Conservation (phyloP, 805 yeast species). For the Cyberlindnera mycetangii region DNA sequence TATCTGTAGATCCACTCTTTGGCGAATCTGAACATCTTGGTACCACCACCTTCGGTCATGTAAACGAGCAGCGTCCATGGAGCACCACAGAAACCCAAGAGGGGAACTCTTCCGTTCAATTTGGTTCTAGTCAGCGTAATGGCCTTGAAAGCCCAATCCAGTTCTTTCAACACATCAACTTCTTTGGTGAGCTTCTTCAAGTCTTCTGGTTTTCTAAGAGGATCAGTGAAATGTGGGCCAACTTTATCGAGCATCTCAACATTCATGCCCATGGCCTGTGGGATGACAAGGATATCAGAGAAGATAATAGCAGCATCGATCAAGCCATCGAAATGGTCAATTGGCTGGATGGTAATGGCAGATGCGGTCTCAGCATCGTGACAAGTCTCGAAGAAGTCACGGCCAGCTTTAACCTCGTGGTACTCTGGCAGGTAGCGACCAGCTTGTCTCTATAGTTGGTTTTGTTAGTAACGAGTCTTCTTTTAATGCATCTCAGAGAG, state of each 20-base stretch:
- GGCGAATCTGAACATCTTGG: constrained; percentile 85
- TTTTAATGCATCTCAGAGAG: neutral
- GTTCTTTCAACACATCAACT: constrained; percentile 70
- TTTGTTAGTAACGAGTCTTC: neutral
- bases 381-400: constrained; percentile 95
- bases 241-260: constrained; percentile 92
- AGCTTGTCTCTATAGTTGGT: constrained; percentile 68
- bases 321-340: constrained; percentile 82
- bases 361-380: constrained; percentile 92
- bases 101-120: constrained; percentile 86
- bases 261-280: constrained; percentile 97
- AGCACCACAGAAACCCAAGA: constrained; percentile 94
- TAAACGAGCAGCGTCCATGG: constrained; percentile 97
- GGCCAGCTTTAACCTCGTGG: constrained; percentile 77
- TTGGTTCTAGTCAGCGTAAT: constrained; percentile 85
- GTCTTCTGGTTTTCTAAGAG: constrained; percentile 74
- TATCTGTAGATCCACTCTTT: constrained; percentile 88
- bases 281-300: constrained; percentile 91
- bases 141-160: constrained; percentile 95
- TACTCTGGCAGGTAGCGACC: constrained; percentile 91
- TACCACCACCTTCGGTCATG: constrained; percentile 97
- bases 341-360: constrained; percentile 92
- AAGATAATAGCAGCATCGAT: constrained; percentile 97
- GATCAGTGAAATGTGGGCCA: constrained; percentile 91
- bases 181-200: constrained; percentile 53